Evolutionary conservation across 345 rosid species (phyloP), one percentile per base, ranked within the genome.

Genomic region (Gynandropsis gynandra): DNA sequence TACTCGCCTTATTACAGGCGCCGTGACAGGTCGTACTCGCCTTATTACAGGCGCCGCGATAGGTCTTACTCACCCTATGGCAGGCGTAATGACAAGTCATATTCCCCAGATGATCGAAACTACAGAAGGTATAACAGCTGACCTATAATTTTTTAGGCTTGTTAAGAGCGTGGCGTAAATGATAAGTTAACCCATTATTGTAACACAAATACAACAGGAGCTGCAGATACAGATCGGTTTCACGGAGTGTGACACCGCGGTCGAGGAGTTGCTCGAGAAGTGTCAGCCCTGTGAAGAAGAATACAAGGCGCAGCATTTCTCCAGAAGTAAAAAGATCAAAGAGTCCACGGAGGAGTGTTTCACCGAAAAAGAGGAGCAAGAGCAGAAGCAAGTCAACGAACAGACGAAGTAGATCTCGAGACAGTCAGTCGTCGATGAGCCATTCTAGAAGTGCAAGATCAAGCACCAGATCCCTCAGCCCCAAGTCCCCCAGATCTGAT

Each of bases 381-480:
- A 43, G 54, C 32, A 52, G 53, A 64, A 47, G 61, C 17, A 20
- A 24, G 13, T 49, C 68, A 41, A 54, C 10, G 12, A 60, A 48
- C 24, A 47, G 33, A 31, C 37, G 0, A 10, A 57, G 8, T 7
- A 1, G 33, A 1, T 64, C 65, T 15, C 16, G 18, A 0, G 75
- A 63, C 39, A 58, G 79, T 16, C 66, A 44, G 56, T 56, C 74
- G 21, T 59, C 78, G 2, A 69, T 73, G 62, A 59, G 63, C 45
- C 51, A 50, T 39, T 31, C 56, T 16, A 41, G 73, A 67, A 73
- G 76, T 15, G 75, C 88, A 7, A 74, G 89, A 57, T 82, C 79
- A 8, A 59, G 78, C 50, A 77, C 89, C 27, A 70, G 97, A 66
- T 79, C 89, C 14, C 71, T 47, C n/a, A 74, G 71, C 52, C 82